Evolutionary conservation across 2,329 filamentous ascomycete species (phyloP), one percentile per base, ranked within the genome.

Genomic region (Cladosporium austrohemisphaericum): DNA sequence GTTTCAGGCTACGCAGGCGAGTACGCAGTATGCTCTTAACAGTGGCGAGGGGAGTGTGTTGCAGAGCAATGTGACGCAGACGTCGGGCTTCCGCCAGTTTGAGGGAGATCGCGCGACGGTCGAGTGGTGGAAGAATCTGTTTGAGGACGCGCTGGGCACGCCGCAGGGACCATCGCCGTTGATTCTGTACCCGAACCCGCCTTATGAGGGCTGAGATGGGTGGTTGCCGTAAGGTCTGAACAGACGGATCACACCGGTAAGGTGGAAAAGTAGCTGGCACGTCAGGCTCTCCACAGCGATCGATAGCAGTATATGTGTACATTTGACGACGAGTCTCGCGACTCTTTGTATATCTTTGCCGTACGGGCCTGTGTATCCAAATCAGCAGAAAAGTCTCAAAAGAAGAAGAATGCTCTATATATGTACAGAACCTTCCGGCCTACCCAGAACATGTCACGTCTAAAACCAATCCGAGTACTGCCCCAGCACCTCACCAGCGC

Each of bases 401-500:
- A n/a, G n/a, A n/a, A n/a, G n/a, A n/a, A n/a, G n/a, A n/a, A n/a
- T n/a, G n/a, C n/a, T n/a, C n/a, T n/a, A n/a, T n/a, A n/a, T n/a
- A n/a, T n/a, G n/a, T n/a, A n/a, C n/a, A n/a, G n/a, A n/a, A n/a
- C n/a, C n/a, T n/a, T n/a, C n/a, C n/a, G n/a, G n/a, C n/a, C n/a
- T n/a, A n/a, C n/a, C n/a, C n/a, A n/a, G n/a, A n/a, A n/a, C n/a
- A n/a, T n/a, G n/a, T n/a, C n/a, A n/a, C n/a, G n/a, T 28, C 29
- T 47, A 49, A 8, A 49, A 41, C 46, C 46, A 49, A 16, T 49
- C 46, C 13, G 46, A 49, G 5, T 49, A 49, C 28, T 43, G 37
- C 3, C 46, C 46, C 19, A 49, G 5, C 2, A 65, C 71, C 20
- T 71, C 71, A 9, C 70, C 66, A 38, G 66, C 68, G 5, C 70